Evolutionary conservation across 768 basidiomycete species (phyloP).

Genomic region (Trametes villosa): DNA sequence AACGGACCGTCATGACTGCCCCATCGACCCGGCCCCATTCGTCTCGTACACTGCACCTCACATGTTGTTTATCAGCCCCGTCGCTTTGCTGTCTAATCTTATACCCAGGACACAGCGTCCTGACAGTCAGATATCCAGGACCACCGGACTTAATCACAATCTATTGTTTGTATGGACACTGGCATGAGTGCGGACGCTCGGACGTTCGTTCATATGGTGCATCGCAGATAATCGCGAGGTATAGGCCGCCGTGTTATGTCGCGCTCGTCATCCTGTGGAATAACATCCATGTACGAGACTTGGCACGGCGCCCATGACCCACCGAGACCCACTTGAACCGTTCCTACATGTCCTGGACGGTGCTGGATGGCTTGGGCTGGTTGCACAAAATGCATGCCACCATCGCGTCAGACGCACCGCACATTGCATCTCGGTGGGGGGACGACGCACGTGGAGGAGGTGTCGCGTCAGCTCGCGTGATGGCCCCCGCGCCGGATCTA

Average conservation of each 20-base stretch:
- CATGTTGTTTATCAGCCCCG: background rate
- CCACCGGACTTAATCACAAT: conserved; percentile 7
- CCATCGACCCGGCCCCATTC: background rate
- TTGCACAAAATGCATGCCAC: too few species aligned
- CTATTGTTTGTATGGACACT: background rate
- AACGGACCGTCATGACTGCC: conserved; percentile 18
- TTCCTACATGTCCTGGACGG: too few species aligned
- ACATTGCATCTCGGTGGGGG: background rate
- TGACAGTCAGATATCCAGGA: conserved; percentile 12
- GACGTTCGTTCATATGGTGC: too few species aligned
- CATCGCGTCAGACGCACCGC: background rate
- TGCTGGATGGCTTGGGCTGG: too few species aligned
- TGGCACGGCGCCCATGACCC: too few species aligned
- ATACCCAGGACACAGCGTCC: conserved; percentile 12
- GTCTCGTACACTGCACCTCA: background rate
- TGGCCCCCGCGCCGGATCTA: background rate
- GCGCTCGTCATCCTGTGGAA: too few species aligned
- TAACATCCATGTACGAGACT: too few species aligned
- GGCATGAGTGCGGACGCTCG: background rate
- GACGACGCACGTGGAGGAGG: too few species aligned
- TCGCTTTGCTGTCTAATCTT: conserved; percentile 18
- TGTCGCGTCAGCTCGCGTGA: conserved; percentile 1
- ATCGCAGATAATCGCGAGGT: too few species aligned
- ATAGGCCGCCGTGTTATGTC: too few species aligned
- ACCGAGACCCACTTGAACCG: too few species aligned